Percentiles rank a stretch among this genome's conserved stretches.
Evolutionary conservation across 1,139 yeast genomes (phyloP).

Genomic region (Candida labiduridarum): DNA sequence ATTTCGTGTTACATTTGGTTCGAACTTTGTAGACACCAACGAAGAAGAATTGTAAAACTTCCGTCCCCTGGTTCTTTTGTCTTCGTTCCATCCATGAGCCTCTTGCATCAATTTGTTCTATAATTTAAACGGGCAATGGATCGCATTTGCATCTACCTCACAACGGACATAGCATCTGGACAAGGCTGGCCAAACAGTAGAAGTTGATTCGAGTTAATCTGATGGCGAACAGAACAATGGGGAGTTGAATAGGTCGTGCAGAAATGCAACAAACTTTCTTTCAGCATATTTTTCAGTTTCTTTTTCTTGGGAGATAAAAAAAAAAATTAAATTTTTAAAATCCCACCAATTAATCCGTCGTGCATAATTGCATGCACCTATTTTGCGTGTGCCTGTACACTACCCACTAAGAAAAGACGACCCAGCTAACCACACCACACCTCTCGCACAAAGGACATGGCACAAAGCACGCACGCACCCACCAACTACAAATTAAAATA

Average conservation of each 20-base stretch:
- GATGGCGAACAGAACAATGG: not conserved
- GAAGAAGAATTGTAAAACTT: too few species aligned
- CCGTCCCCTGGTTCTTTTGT: too few species aligned
- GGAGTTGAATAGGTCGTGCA: not conserved
- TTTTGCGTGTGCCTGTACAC: not conserved
- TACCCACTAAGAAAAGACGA: not conserved
- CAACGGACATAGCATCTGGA: too few species aligned
- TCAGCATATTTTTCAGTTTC: not conserved
- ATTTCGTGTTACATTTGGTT: too few species aligned
- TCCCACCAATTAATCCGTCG: not conserved
- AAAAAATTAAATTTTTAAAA: not conserved
- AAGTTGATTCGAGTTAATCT: not conserved
- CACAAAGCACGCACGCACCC: not conserved
- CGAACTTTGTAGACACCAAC: too few species aligned
- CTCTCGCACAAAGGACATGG: not conserved
- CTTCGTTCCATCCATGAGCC: too few species aligned
- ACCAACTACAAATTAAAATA: not conserved
- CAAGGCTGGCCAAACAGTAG: not conserved
- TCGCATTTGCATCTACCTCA: too few species aligned
- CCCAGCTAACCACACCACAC: conserved; percentile 2
- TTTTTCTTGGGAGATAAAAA: not conserved
- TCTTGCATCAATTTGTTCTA: too few species aligned
- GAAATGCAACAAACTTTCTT: not conserved
- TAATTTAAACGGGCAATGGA: too few species aligned
- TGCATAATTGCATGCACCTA: conserved; percentile 2